Base-by-base conservation (phyloP, 2,329 filamentous ascomycete genomes). In the Fusarium longipes region DNA sequence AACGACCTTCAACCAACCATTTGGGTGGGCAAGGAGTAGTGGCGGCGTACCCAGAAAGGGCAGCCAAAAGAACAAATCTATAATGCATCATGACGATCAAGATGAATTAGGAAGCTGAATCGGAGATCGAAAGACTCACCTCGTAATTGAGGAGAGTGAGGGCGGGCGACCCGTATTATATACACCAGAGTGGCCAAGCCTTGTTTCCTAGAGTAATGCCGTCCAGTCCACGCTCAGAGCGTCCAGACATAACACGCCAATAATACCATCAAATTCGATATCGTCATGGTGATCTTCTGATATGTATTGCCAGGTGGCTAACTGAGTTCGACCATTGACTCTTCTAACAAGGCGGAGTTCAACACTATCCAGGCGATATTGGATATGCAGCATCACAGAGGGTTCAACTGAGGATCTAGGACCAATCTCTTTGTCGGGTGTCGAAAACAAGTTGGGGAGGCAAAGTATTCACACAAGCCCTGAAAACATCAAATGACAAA, bases 41-140 rank as follows among this genome's bases (percentile, higher is more conserved):
- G 24, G 30, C 32, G 18, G 38, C 24, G 14, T 40, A 50, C 63
- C 58, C 57, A 14, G 45, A 50, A 35, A 66, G 47, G 50, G 40
- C 32, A 18, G 56, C 50, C 10, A 66, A 18, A 15, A 67, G 29
- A 42, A 47, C 38, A 44, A 63, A 12, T 38, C 40, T 18, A 27
- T 29, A 32, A 57, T 59, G 50, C 63, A 58, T 66, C 20, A 32
- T 57, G 9, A 29, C 17, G 24, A 10, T 7, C 15, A 54, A 42
- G 12, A 33, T 38, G 29, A 8, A 22, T 33, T 29, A 35, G 8
- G 8, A 43, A 63, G 18, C 17, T 24, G 17, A 12, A n/a, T 35
- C 9, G 15, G n/a, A 10, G 15, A 33, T 32, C 11, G 5, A 27
- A 51, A 43, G 24, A 15, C 20, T 22, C 27, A 24, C 17, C 18